A percentile compares a stretch with the other conserved stretches of the same genome.
phyloP scores from a whole-genome alignment of 2,329 filamentous ascomycete genomes.

The Aspergillus bombycis region DNA sequence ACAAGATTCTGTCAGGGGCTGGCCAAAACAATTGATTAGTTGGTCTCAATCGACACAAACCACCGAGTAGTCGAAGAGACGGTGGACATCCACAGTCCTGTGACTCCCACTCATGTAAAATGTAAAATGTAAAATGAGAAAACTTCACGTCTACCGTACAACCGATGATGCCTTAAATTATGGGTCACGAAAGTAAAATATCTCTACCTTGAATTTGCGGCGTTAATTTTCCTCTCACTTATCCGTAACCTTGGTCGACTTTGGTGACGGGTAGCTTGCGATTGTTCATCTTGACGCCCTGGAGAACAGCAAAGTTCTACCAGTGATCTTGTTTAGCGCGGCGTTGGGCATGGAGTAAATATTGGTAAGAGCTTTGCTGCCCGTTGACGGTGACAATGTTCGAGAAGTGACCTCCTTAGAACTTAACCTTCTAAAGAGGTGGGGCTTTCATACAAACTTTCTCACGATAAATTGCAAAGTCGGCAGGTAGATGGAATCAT shows the following conservation, averaged over 20 bases:
- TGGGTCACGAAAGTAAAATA: too few relatives aligned
- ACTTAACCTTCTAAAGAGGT: not conserved
- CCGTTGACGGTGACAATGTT: not conserved
- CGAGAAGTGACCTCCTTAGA: not conserved
- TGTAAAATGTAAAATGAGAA: not conserved
- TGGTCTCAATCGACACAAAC: not conserved
- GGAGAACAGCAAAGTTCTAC: not conserved
- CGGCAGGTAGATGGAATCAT: not conserved
- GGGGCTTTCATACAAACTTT: not conserved
- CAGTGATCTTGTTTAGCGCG: not conserved
- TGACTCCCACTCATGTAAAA: too few relatives aligned
- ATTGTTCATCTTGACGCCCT: too few relatives aligned
- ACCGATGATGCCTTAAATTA: too few relatives aligned
- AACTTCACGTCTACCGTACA: not conserved
- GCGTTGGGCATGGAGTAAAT: too few relatives aligned
- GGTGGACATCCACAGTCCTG: not conserved
- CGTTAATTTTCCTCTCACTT: too few relatives aligned
- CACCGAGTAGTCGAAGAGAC: not conserved
- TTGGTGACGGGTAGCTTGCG: too few relatives aligned
- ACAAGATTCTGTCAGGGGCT: not conserved
- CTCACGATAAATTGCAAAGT: not conserved
- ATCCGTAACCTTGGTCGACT: too few relatives aligned
- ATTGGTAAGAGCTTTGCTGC: not conserved
- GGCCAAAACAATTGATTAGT: not conserved
- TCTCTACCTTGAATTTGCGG: too few relatives aligned